Base-by-base conservation (phyloP, 192 early-diverging fungal genomes). In the Pilaira anomala region DNA sequence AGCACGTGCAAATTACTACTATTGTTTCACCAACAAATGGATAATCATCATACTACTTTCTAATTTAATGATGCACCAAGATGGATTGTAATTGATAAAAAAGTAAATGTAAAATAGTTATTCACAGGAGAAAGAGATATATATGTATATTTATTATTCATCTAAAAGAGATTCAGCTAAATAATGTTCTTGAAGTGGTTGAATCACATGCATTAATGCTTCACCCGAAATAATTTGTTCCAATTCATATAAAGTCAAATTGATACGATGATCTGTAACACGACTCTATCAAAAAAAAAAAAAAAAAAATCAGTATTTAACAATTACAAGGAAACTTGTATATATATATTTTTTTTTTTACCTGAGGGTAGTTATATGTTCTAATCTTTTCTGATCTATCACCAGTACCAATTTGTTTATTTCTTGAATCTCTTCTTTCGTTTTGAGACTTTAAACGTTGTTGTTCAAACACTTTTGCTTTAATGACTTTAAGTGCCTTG, bases 181-280 rank as follows among this genome's bases (percentile, higher is more conserved):
- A 46, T 71, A 65, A 53, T 77, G 36, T 22, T 77, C 33, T 59
- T 79, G 76, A 14, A 76, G 42, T 9, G 62, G 67, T 54, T 76
- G 63, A 40, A 79, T 66, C 24, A 79, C 56, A 41, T 60, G 63
- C 51, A 58, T 64, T 7, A 85, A 65, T 3, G 72, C 63, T 44
- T 77, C 75, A 5, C 89, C 91, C 41, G 78, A 71, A 67, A 92
- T 69, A 6, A 92, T 70, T 30, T 75, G 78, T 13, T 88, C 84
- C 11, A 92, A 74, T 53, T 91, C 84, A 62, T 88, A 80, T 49
- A 88, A 56, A 25, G 84, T 89, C 57, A 85, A 75, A 67, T 88
- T 88, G 51, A 93, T 85, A 40, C 91, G 84, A 71, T 93, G 91
- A 60, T 93, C 91, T 7, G 89, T 91, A 18, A 93, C 86, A 4